These are phyloP conservation scores for Neonothopanus nambi DNA, from an alignment of 1,284 basidiomycete genomes.

Conservation along the genomic window DNA sequence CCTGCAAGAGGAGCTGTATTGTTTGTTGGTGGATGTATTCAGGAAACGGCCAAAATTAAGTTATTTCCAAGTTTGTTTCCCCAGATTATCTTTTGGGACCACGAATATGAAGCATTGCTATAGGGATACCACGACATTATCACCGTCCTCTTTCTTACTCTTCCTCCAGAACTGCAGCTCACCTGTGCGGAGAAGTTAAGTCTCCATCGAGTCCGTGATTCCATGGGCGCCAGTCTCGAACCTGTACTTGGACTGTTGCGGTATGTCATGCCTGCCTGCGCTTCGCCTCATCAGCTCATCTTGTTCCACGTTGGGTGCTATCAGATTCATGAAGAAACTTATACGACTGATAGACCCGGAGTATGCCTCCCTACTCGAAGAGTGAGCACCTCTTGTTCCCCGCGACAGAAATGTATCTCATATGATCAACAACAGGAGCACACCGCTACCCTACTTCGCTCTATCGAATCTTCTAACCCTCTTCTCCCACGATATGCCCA, in stretches of 20 bases:
- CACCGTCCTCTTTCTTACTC: slow-evolving; percentile 82
- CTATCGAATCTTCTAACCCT: slow-evolving; percentile 89
- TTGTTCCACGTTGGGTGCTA: slow-evolving; percentile 14
- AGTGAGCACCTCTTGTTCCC: slow-evolving; percentile 41
- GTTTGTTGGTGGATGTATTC: slow-evolving; percentile 77
- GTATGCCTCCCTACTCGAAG: slow-evolving; percentile 69
- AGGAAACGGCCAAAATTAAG: slow-evolving; percentile 69
- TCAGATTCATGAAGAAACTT: slow-evolving; percentile 69
- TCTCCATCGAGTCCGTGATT: slow-evolving; percentile 82
- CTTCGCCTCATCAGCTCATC: not conserved
- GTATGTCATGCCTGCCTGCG: slow-evolving; percentile 42
- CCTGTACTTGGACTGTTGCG: slow-evolving; percentile 83
- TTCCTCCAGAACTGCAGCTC: slow-evolving; percentile 61
- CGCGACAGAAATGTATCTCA: no score
- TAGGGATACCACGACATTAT: slow-evolving; percentile 94
- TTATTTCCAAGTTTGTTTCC: slow-evolving; percentile 77
- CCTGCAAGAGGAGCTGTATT: slow-evolving; percentile 69
- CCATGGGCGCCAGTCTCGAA: slow-evolving; percentile 84
- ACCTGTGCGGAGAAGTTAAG: slow-evolving; percentile 71
- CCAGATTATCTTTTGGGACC: not conserved
- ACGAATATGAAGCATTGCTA: not conserved
- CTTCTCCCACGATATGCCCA: slow-evolving; percentile 89
- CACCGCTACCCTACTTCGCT: slow-evolving; percentile 82
- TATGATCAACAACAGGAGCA: slow-evolving; percentile 31
- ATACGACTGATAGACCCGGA: slow-evolving; percentile 69